Percentiles rank a stretch among this genome's conserved stretches.
Evolutionary conservation across 164 flowering plant genomes (phyloP).

Genomic region (Litsea cubeba): DNA sequence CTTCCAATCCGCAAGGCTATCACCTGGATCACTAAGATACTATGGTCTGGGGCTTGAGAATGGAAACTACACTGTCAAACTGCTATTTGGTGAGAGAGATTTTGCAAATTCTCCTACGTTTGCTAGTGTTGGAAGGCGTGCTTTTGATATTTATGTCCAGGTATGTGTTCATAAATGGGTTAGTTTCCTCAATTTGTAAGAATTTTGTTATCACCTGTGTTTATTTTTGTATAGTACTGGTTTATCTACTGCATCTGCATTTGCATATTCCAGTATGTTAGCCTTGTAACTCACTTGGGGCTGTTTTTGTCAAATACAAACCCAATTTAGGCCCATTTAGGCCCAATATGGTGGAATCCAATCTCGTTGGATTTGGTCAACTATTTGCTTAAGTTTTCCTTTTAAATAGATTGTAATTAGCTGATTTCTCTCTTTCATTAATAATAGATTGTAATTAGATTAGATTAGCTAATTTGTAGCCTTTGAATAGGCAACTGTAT

Average conservation of each 20-base stretch:
- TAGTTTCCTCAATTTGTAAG: background rate
- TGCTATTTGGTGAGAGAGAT: slow-evolving; percentile 61
- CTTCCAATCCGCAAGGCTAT: slow-evolving; percentile 59
- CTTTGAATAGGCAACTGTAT: too few species aligned
- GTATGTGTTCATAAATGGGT: slow-evolving; percentile 19
- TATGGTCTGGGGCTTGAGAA: slow-evolving; percentile 80
- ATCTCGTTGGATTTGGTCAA: too few species aligned
- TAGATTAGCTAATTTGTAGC: too few species aligned
- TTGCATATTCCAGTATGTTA: background rate
- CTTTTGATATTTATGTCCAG: slow-evolving; percentile 72
- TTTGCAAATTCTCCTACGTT: slow-evolving; percentile 30
- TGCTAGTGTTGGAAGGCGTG: slow-evolving; percentile 65
- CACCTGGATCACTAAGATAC: slow-evolving; percentile 74
- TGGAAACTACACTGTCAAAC: slow-evolving; percentile 57
- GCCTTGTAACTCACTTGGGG: background rate
- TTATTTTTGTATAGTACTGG: background rate
- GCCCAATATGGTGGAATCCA: too few species aligned
- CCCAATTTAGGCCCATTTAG: too few species aligned
- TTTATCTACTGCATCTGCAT: too few species aligned
- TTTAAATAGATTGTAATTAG: too few species aligned
- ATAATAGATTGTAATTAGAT: too few species aligned
- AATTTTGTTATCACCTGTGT: too few species aligned
- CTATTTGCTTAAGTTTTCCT: too few species aligned
- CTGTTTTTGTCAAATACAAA: too few species aligned
- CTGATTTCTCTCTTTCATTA: too few species aligned